These are phyloP conservation scores for Suillus brevipes DNA, from an alignment of 768 basidiomycete genomes.

Conservation along the genomic window DNA sequence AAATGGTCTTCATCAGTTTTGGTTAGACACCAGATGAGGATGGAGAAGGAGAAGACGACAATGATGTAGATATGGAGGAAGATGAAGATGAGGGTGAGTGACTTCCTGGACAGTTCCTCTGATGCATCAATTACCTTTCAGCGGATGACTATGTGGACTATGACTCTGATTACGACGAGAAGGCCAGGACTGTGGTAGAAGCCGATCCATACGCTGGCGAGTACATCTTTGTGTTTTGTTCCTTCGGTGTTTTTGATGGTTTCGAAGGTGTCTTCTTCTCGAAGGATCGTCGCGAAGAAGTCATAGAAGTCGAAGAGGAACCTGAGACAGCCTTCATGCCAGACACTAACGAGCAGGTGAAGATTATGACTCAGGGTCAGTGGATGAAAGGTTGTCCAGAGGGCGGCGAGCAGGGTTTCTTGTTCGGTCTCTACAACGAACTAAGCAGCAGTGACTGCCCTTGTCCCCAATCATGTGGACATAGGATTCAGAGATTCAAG, in stretches of 20 bases:
- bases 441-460: slow-evolving; percentile 60
- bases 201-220: slow-evolving; percentile 89
- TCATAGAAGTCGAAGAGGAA: slow-evolving; percentile 88
- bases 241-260: slow-evolving; percentile 13
- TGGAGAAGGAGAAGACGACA: slow-evolving; percentile 47
- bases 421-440: slow-evolving; percentile 82
- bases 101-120: not conserved
- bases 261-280: slow-evolving; percentile 86
- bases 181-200: slow-evolving; percentile 45
- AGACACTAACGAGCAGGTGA: slow-evolving; percentile 46
- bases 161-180: slow-evolving; percentile 72
- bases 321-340: slow-evolving; percentile 52
- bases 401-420: slow-evolving; percentile 84
- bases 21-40: slow-evolving; percentile 58
- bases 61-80: slow-evolving; percentile 46
- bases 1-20: slow-evolving; percentile 6
- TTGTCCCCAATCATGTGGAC: slow-evolving; percentile 79
- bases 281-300: slow-evolving; percentile 88
- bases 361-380: slow-evolving; percentile 82
- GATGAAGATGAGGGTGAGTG: slow-evolving; percentile 53
- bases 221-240: slow-evolving; percentile 12
- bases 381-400: slow-evolving; percentile 99
- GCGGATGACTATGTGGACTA: slow-evolving; percentile 73
- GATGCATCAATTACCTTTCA: slow-evolving; percentile 15
- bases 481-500: slow-evolving; percentile 57